Evolutionary conservation across 208 protist species (phyloP).

Genomic region (Phytomonas sp.): DNA sequence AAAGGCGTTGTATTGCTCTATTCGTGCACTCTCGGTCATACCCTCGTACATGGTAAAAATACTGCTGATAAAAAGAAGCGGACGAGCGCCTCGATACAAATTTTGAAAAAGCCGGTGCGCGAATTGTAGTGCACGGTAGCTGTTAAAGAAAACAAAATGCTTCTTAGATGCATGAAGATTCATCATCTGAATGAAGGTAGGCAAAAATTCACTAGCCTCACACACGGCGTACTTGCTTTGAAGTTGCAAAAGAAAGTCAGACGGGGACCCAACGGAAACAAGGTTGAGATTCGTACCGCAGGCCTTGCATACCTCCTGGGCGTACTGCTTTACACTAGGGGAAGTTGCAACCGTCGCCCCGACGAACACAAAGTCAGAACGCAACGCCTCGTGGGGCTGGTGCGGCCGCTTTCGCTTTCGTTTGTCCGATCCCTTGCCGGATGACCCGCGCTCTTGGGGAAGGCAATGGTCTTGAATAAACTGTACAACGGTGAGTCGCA

Average conservation of each 20-base stretch:
- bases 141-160: slow-evolving; percentile 91
- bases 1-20: slow-evolving; percentile 83
- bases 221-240: slow-evolving; percentile 72
- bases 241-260: slow-evolving; percentile 61
- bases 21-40: slow-evolving; percentile 56
- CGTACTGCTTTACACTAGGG: slow-evolving; percentile 28
- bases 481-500: slow-evolving; percentile 32
- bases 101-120: slow-evolving; percentile 53
- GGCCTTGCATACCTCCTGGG: slow-evolving; percentile 14
- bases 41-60: slow-evolving; percentile 84
- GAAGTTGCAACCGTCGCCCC: slow-evolving; percentile 81
- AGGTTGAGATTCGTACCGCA: slow-evolving; percentile 26
- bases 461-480: slow-evolving; percentile 31
- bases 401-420: background rate
- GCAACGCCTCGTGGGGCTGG: background rate
- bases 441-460: background rate
- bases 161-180: slow-evolving; percentile 85
- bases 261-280: slow-evolving; percentile 16
- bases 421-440: background rate
- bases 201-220: slow-evolving; percentile 56
- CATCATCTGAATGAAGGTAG: slow-evolving; percentile 74
- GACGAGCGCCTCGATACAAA: slow-evolving; percentile 32
- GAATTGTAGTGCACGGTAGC: slow-evolving; percentile 51
- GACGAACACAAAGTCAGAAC: slow-evolving; percentile 73
- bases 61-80: slow-evolving; percentile 55